A percentile compares a stretch with the other conserved stretches of the same genome.
Conservation (phyloP, 257 asterid genomes). For the Handroanthus guayacan region DNA sequence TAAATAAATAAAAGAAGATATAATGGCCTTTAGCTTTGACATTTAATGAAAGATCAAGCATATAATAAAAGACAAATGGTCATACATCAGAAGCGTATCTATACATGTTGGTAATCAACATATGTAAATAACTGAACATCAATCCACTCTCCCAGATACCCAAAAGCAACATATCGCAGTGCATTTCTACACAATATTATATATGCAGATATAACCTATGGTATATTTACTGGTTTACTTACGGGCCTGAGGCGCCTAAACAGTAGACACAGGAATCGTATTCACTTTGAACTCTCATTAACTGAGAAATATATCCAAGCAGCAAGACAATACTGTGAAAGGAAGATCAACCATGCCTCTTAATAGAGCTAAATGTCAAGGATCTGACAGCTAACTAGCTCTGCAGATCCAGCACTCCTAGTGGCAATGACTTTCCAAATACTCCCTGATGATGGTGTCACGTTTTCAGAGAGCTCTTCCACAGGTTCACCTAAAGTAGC, state of each 20-base stretch:
- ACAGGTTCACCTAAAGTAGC: constrained; percentile 40
- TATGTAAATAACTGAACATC: background rate
- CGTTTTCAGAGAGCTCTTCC: constrained; percentile 45
- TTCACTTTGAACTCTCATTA: background rate
- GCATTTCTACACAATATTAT: constrained; percentile 6
- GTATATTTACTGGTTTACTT: constrained; percentile 13
- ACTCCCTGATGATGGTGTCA: constrained; percentile 48
- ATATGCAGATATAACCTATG: background rate
- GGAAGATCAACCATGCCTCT: background rate
- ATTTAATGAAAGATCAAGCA: background rate
- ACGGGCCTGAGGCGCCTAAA: background rate
- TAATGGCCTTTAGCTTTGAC: background rate
- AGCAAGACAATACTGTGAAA: background rate
- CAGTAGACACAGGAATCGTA: background rate
- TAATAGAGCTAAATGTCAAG: constrained; percentile 58
- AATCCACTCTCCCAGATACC: background rate
- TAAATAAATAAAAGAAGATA: background rate
- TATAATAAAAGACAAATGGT: background rate
- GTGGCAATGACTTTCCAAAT: constrained; percentile 68
- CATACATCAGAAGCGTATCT: background rate
- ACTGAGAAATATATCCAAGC: constrained; percentile 9
- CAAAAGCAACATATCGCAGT: background rate
- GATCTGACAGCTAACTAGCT: constrained; percentile 85
- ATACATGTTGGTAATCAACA: background rate
- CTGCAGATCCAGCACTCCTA: constrained; percentile 66